phyloP scores from a whole-genome alignment of 768 basidiomycete species.

The Asterophora parasitica region DNA sequence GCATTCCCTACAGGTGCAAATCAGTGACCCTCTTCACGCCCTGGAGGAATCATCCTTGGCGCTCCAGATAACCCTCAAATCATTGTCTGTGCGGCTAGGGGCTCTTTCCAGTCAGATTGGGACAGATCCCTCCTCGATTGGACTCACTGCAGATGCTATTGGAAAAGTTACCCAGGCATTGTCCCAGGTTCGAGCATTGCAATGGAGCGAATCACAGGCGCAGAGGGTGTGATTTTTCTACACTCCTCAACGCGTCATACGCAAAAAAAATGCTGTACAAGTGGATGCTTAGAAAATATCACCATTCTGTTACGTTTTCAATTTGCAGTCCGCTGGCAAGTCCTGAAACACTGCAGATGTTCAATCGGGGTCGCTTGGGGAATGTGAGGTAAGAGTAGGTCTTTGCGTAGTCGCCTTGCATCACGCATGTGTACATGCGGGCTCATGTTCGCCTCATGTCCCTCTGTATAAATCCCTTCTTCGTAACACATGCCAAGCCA shows the following conservation, averaged over 20 bases:
- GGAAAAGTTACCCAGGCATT: constrained; percentile 60
- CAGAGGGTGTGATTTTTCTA: constrained; percentile 8
- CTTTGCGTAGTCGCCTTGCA: not conserved
- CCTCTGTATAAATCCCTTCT: not conserved
- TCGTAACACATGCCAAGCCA: not conserved
- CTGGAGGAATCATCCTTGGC: constrained; percentile 38
- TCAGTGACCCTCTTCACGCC: constrained; percentile 11
- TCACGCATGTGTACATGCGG: not conserved
- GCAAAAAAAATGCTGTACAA: not conserved
- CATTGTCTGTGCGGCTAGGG: constrained; percentile 47
- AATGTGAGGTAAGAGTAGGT: not conserved
- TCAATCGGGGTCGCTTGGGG: not conserved
- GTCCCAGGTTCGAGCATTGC: constrained; percentile 53
- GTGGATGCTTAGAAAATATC: not conserved
- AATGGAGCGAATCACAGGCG: constrained; percentile 39
- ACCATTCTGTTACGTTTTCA: not conserved
- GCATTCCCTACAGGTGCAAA: constrained; percentile 2
- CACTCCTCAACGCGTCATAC: not conserved
- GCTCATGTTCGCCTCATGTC: constrained; percentile 5
- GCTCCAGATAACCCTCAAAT: constrained; percentile 48
- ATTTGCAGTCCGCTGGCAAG: not conserved
- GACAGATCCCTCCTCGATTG: constrained; percentile 47
- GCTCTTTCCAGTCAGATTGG: constrained; percentile 34
- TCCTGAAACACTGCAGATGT: not conserved
- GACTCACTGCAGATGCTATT: constrained; percentile 63